These are phyloP conservation scores for Lotmaria passim DNA, from an alignment of 208 protist genomes.

Conservation along the genomic window DNA sequence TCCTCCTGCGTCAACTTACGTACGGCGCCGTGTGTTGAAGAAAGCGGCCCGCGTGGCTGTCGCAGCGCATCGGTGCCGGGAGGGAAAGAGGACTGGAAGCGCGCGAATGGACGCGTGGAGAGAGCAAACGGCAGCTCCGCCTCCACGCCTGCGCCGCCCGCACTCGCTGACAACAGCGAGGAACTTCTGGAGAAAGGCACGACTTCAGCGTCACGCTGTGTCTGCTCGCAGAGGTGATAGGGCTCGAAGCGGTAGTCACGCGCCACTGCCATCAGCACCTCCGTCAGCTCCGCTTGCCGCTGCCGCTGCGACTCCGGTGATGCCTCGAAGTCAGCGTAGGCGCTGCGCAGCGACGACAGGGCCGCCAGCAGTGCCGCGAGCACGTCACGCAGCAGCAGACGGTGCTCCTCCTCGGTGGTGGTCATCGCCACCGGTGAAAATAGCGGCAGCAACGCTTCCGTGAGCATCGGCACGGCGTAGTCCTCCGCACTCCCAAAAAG, in stretches of 20 bases:
- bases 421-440: slow-evolving; percentile 38
- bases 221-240: neutral
- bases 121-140: slow-evolving; percentile 37
- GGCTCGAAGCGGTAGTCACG: slow-evolving; percentile 2
- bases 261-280: slow-evolving; percentile 18
- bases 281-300: slow-evolving; percentile 13
- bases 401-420: neutral
- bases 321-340: slow-evolving; percentile 5
- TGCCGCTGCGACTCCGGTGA: slow-evolving; percentile 16
- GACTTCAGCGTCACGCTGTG: neutral
- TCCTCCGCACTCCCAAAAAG: slow-evolving; percentile 65
- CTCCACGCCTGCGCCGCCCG: neutral
- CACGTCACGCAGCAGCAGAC: slow-evolving; percentile 7
- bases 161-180: neutral
- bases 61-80: slow-evolving; percentile 59
- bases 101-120: slow-evolving; percentile 39
- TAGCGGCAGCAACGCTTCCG: slow-evolving; percentile 48
- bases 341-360: slow-evolving; percentile 26
- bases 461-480: slow-evolving; percentile 44
- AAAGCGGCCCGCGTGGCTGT: slow-evolving; percentile 20
- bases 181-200: no score
- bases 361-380: slow-evolving; percentile 18
- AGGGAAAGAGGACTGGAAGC: slow-evolving; percentile 61
- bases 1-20: slow-evolving; percentile 1
- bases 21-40: neutral